These are phyloP conservation scores for Obelidium mucronatum DNA, from an alignment of 192 early-diverging fungal species.

Conservation along the genomic window DNA sequence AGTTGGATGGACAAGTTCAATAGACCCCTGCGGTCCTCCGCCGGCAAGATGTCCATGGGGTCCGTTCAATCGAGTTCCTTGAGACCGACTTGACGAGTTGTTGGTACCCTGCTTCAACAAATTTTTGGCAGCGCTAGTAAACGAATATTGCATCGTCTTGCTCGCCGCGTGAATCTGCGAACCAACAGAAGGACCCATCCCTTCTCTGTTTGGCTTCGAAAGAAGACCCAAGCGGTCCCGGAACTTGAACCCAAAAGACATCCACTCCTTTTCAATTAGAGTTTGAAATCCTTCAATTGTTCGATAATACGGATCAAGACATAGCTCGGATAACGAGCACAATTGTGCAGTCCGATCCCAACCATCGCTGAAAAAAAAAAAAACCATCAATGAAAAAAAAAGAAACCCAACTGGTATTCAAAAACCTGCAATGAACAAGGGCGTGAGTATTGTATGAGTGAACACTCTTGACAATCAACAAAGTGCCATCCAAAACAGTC, in stretches of 20 bases:
- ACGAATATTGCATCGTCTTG: conserved; percentile 48
- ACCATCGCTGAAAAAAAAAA: conserved; percentile 76
- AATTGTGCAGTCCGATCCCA: conserved; percentile 99
- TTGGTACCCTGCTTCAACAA: conserved; percentile 40
- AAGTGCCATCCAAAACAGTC: conserved; percentile 80
- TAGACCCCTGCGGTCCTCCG: conserved; percentile 36
- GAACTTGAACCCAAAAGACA: conserved; percentile 97
- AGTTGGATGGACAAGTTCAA: conserved; percentile 45
- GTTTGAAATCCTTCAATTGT: conserved; percentile 91
- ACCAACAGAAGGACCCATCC: conserved; percentile 51
- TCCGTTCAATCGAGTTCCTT: background rate
- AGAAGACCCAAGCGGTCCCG: conserved; percentile 89
- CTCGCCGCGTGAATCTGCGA: conserved; percentile 50
- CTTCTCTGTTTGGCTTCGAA: conserved; percentile 66
- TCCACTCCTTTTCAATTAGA: conserved; percentile 97
- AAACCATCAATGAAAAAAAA: background rate
- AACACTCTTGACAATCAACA: conserved; percentile 81
- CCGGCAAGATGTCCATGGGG: background rate
- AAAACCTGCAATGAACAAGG: conserved; percentile 88
- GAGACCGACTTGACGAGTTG: background rate
- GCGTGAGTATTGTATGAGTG: conserved; percentile 81
- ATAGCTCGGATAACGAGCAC: conserved; percentile 85
- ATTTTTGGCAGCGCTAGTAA: conserved; percentile 47
- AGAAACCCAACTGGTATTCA: background rate
- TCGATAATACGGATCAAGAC: conserved; percentile 95